Evolutionary conservation across 2,329 filamentous ascomycete species (phyloP), one percentile per base, ranked within the genome.

Genomic region (Fusarium camptoceras): DNA sequence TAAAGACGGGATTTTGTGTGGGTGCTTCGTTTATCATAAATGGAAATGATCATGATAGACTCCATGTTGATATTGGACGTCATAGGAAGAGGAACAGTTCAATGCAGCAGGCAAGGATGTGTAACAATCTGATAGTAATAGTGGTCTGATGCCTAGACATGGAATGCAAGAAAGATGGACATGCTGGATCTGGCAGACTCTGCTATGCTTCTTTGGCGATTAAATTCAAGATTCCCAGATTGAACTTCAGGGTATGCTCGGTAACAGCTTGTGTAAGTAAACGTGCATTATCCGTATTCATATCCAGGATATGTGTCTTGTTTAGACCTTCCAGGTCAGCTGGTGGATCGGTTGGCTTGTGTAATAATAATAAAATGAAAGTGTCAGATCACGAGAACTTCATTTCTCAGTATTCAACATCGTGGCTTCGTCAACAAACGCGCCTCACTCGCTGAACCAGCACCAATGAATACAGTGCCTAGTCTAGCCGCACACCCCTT

Each of bases 401-500:
- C 31, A 71, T 16, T 24, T 46, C 51, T 34, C 11, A 71, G 39
- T 16, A 49, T 51, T 41, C 18, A 68, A 50, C 58, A 71, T 62
- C 66, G 48, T 57, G 48, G 56, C 49, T 60, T 55, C 48, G 44
- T 55, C 37, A 50, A 55, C 44, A 54, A 42, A 37, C 24, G 43
- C 54, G 55, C 66, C 51, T 69, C 66, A 66, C 24, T 39, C 25
- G 55, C 46, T 28, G 39, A 53, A 53, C 50, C 49, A 48, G 39
- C 37, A 41, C 46, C 48, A 47, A 59, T 43, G 11, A 50, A 59
- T 39, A 14, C 14, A 28, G 56, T 43, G 10, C 18, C 30, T 31
- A 50, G 48, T 51, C 47, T 71, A 69, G 47, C 54, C 34, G 51
- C 64, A 66, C 70, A 20, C 70, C 64, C 64, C 34, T 42, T 42